These are phyloP conservation scores for Trichosporon asahii DNA, from an alignment of 1,284 basidiomycete species.

Conservation along the genomic window DNA sequence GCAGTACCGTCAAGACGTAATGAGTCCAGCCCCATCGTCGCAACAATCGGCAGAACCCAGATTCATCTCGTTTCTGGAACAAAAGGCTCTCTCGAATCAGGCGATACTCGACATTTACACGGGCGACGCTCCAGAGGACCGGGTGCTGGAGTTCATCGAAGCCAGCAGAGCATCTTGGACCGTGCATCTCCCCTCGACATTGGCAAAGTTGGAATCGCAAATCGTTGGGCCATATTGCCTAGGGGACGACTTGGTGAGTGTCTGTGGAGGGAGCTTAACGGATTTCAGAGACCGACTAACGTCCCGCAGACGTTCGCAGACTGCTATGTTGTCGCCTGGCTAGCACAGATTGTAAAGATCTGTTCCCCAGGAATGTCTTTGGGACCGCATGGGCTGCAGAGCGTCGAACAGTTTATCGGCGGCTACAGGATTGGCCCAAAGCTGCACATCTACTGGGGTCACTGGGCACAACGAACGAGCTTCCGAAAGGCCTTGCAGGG, in stretches of 20 bases:
- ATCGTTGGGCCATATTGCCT: slow-evolving; percentile 69
- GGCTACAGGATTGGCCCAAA: slow-evolving; percentile 44
- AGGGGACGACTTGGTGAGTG: slow-evolving; percentile 57
- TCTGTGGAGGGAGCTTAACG: background rate
- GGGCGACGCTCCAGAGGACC: slow-evolving; percentile 35
- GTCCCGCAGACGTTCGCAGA: slow-evolving; percentile 66
- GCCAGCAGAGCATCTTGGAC: slow-evolving; percentile 54
- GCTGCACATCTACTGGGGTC: slow-evolving; percentile 60
- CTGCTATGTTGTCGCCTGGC: slow-evolving; percentile 73
- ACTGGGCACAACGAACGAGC: slow-evolving; percentile 61
- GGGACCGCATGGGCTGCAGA: slow-evolving; percentile 55
- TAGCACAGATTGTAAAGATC: slow-evolving; percentile 62
- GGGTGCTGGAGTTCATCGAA: slow-evolving; percentile 47
- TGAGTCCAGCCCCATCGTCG: background rate
- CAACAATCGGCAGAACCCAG: background rate
- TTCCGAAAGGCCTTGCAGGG: slow-evolving; percentile 51
- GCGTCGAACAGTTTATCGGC: slow-evolving; percentile 39
- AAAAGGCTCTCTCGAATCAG: slow-evolving; percentile 48
- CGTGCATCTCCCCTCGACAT: slow-evolving; percentile 53
- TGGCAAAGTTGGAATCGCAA: slow-evolving; percentile 58
- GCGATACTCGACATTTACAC: slow-evolving; percentile 49
- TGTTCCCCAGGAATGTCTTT: slow-evolving; percentile 30
- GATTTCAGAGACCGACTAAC: background rate
- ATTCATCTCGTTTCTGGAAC: slow-evolving; percentile 49
- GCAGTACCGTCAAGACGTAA: slow-evolving; percentile 26